These are phyloP conservation scores for Phalaenopsis hybrid DNA, from an alignment of 116 monocot species.

Conservation along the genomic window DNA sequence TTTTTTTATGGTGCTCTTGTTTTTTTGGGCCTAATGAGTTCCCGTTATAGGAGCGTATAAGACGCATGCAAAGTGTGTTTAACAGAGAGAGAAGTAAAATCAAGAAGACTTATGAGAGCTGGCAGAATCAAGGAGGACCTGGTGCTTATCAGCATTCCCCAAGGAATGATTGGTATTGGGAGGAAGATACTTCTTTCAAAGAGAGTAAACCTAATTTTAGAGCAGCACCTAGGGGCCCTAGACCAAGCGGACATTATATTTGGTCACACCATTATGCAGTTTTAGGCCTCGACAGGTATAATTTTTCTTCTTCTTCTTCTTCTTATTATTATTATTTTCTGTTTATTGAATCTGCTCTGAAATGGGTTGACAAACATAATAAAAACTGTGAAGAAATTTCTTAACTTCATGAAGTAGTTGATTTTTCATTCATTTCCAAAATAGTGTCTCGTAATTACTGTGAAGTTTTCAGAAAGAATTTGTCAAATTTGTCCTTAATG, in stretches of 20 bases:
- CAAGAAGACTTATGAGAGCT: conserved; percentile 65
- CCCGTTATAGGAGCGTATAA: conserved; percentile 73
- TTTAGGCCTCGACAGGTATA: conserved; percentile 91
- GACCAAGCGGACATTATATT: conserved; percentile 23
- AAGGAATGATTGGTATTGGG: conserved; percentile 97
- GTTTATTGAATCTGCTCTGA: no score
- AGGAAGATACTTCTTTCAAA: conserved; percentile 58
- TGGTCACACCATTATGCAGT: conserved; percentile 91
- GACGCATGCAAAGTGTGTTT: conserved; percentile 98
- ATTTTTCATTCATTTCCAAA: no score
- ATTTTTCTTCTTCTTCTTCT: not conserved
- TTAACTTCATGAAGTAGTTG: no score
- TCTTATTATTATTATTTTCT: no score
- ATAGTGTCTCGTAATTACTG: no score
- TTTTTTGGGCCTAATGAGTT: not conserved
- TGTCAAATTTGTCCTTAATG: no score
- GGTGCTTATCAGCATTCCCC: conserved; percentile 65
- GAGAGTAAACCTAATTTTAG: conserved; percentile 43
- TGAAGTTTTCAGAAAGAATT: no score
- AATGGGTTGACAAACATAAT: no score
- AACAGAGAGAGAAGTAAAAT: conserved; percentile 89
- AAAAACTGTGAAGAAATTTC: no score
- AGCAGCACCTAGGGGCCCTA: conserved; percentile 31
- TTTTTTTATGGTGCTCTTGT: not conserved
- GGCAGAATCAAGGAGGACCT: conserved; percentile 65